Conservation (phyloP, 2,329 filamentous ascomycete genomes). For the Claviceps humidiphila region DNA sequence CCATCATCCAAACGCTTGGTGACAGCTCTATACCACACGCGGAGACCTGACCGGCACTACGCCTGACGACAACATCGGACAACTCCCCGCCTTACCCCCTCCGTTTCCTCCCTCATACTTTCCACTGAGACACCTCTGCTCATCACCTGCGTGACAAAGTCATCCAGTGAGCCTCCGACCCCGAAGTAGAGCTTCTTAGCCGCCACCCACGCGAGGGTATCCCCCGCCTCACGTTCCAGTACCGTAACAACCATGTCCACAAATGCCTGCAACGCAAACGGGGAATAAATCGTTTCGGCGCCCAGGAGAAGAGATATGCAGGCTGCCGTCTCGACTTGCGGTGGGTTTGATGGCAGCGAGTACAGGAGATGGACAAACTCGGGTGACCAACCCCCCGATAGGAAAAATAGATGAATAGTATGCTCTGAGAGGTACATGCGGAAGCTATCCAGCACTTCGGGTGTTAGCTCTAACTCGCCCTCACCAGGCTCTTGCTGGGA, state of each 20-base stretch:
- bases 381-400: constrained; percentile 63
- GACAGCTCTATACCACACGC: no score
- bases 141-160: constrained; percentile 46
- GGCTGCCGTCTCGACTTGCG: background rate
- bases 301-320: constrained; percentile 45
- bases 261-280: constrained; percentile 55
- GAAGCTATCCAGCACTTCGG: constrained; percentile 46
- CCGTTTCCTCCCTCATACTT: constrained; percentile 42
- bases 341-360: constrained; percentile 6
- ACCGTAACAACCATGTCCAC: constrained; percentile 51
- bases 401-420: constrained; percentile 46
- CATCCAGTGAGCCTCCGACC: constrained; percentile 69
- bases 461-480: constrained; percentile 52
- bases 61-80: constrained; percentile 22
- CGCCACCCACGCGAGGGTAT: constrained; percentile 51
- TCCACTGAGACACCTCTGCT: constrained; percentile 34
- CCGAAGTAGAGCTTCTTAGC: constrained; percentile 78
- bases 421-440: constrained; percentile 32
- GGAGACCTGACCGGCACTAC: no score
- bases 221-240: constrained; percentile 34
- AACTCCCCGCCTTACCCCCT: constrained; percentile 48
- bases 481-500: constrained; percentile 20
- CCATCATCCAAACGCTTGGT: no score
- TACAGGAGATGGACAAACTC: constrained; percentile 50
- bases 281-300: constrained; percentile 75